Evolutionary conservation across 2,329 filamentous ascomycete genomes (phyloP).

Genomic region (Neoscytalidium dimidiatum): DNA sequence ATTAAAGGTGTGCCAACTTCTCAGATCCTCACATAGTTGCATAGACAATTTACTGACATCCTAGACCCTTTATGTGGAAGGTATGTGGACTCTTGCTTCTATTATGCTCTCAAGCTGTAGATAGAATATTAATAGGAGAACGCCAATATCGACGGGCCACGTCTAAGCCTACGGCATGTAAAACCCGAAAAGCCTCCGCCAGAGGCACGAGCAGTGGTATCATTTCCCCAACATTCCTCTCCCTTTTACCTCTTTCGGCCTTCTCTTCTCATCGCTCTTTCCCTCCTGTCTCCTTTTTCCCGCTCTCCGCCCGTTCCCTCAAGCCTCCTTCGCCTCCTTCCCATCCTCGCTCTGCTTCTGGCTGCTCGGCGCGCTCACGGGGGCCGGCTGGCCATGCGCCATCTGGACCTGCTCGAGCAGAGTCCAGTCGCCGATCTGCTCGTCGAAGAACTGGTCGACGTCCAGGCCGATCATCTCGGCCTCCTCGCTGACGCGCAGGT

Average conservation of each 20-base stretch:
- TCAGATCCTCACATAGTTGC: no score
- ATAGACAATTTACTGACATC: no score
- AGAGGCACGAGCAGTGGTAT: neutral
- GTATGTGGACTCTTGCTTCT: no score
- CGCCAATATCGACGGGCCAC: no score
- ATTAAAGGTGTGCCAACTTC: no score
- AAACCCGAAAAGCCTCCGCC: no score
- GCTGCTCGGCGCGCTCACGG: constrained; percentile 22
- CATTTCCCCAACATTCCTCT: neutral
- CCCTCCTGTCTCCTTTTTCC: neutral
- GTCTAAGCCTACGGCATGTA: no score
- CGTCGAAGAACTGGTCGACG: constrained; percentile 57
- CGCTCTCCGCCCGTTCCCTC: neutral
- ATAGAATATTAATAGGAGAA: no score
- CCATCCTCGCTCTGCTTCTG: constrained; percentile 25
- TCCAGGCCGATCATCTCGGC: constrained; percentile 58
- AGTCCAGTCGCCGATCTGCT: constrained; percentile 57
- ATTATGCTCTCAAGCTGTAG: no score
- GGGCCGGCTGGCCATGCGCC: constrained; percentile 3
- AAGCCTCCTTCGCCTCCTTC: constrained; percentile 18
- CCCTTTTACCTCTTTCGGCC: no score
- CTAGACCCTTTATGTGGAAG: no score
- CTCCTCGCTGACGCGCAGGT: constrained; percentile 57
- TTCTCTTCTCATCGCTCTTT: no score
- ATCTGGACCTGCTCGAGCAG: constrained; percentile 31